Evolutionary conservation across 2,329 filamentous ascomycete species (phyloP), one percentile per base, ranked within the genome.

Genomic region (Paracorniculantispora psalliotae): DNA sequence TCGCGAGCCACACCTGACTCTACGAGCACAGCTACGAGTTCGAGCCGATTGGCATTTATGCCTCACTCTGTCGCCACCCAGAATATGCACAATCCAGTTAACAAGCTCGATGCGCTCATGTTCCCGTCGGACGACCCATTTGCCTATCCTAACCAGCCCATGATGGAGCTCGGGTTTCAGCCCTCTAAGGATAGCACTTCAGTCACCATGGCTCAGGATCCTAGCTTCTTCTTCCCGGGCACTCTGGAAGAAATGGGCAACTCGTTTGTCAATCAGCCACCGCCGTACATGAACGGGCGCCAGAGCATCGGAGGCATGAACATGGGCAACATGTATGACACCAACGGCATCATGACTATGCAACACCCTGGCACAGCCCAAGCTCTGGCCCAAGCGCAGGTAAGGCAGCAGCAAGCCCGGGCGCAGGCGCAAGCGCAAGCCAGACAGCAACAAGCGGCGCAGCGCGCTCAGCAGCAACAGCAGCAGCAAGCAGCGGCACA

Each of bases 101-200:
- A 88, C 63, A 89, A 90, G 68, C 80, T 92, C 7, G 87, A 87
- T 60, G 84, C 86, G 3, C 84, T 92, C 75, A 92, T 93, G 87
- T 93, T 93, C 67, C 87, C 89, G 1, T 88, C 88, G 0, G 81
- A 84, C 35, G 89, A 93, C 66, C 89, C 90, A 0, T 88, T 93
- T 63, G 88, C 87, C 0, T 94, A 93, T 66, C 89, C 89, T 0
- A 91, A 88, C 66, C 88, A 91, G 63, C 86, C 88, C 0, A 84
- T 88, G 76, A 86, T 88, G 75, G 79, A 84, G 64, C 76, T 83
- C 43, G 78, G 78, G 10, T 76, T 71, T 64, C 72, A 73, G 26
- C 64, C 67, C 28, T 72, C 71, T 61, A 65, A 69, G n/a, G 68
- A 69, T 57, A 63, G 71, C 64, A 64, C 72, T 62, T 59, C 61